Base-by-base conservation (phyloP, 352 stramenopile genomes). In the Aphanomyces euteiches region DNA sequence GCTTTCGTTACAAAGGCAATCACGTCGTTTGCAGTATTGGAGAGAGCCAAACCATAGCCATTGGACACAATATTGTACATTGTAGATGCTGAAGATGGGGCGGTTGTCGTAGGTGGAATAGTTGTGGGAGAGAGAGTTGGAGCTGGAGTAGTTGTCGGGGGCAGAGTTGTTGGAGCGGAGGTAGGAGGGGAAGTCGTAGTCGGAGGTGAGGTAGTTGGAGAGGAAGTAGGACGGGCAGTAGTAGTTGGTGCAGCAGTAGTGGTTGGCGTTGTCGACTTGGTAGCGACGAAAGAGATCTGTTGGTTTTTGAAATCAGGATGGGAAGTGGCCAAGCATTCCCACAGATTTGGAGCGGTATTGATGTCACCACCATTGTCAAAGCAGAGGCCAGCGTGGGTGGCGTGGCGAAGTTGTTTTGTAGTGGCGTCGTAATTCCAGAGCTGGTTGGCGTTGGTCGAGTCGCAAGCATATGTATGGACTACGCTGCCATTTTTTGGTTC, bases 401-500 rank as follows among this genome's bases (percentile, higher is more conserved):
- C 53, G 74, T 90, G 80, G 63, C 77, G 77, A 47, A 90, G 7
- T 56, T 83, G 74, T 17, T 81, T 70, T 36, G 72, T 78, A 34
- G 68, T 64, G 12, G 72, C 66, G 72, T 88, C 74, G 58, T 83
- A 88, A 38, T n/a, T 79, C 83, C 83, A 89, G 21, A 75, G 74
- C 72, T 90, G 81, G 73, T 90, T 90, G 45, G 17, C 58, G 57
- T 90, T 83, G 8, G 58, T 67, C 6, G 72, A 61, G 34, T 86
- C 79, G 68, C 83, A 90, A 17, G 47, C 36, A 67, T 82, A 90
- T 43, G 77, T 77, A 75, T 89, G 83, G 54, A 90, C 80, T 38
- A 69, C 72, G 12, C 79, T 81, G 37, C 80, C 81, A 15, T 83
- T 61, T 77, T 69, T 76, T 13, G 50, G 76, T 66, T 90, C 79